Evolutionary conservation across 208 protist species (phyloP).

Genomic region (Wallacemonas sp.): DNA sequence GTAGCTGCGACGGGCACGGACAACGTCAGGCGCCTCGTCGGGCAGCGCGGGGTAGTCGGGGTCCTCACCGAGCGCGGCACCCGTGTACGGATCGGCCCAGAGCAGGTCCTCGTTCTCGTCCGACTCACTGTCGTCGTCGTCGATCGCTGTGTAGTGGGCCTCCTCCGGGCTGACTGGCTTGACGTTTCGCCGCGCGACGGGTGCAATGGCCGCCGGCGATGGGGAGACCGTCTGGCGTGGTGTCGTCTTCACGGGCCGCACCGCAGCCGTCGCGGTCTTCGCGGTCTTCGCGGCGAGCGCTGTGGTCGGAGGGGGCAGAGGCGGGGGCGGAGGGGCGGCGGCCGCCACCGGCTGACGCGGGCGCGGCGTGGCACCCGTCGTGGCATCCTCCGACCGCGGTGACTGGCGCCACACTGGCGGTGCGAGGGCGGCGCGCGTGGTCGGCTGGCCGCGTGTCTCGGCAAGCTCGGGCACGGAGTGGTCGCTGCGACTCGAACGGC

Average conservation of each 20-base stretch:
- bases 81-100: constrained; percentile 8
- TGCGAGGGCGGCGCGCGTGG: no score
- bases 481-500: not conserved
- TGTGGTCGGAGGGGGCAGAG: not conserved
- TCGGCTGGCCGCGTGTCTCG: no score
- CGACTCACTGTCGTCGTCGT: not conserved
- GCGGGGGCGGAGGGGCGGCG: not conserved
- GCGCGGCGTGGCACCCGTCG: not conserved
- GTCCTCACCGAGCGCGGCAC: not conserved
- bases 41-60: not conserved
- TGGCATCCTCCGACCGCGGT: not conserved
- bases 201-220: not conserved
- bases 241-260: no score
- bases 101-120: not conserved
- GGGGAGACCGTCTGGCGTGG: no score
- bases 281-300: not conserved
- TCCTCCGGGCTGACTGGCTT: no score
- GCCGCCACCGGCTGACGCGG: not conserved
- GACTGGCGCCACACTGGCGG: no score
- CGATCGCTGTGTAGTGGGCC: not conserved
- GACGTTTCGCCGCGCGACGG: not conserved
- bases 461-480: no score
- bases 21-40: constrained; percentile 11
- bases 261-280: no score
- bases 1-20: constrained; percentile 9